phyloP scores from a whole-genome alignment of 345 rosid genomes.

The Eucalyptus tenuipes region DNA sequence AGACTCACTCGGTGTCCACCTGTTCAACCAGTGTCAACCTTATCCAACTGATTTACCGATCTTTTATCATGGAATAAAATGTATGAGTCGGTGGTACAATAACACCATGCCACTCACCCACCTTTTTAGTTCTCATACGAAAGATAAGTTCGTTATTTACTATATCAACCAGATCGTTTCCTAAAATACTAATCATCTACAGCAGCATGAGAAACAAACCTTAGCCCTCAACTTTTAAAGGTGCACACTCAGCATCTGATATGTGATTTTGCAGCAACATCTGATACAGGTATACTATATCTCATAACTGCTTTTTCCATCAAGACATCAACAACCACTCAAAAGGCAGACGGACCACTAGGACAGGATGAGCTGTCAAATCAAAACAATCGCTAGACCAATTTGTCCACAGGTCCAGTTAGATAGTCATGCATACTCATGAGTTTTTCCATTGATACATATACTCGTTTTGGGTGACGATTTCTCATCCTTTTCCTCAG shows the following conservation, averaged over 20 bases:
- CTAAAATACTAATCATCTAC: background rate
- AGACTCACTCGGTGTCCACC: background rate
- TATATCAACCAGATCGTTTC: background rate
- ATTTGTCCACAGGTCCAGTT: background rate
- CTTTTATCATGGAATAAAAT: background rate
- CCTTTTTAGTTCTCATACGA: background rate
- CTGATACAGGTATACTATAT: background rate
- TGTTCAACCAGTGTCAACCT: background rate
- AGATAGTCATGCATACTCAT: background rate
- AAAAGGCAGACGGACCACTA: background rate
- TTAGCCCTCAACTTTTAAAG: background rate
- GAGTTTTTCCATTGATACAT: background rate
- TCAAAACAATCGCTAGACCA: background rate
- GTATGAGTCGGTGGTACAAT: background rate
- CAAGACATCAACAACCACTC: background rate
- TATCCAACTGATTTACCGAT: background rate
- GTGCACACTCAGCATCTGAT: background rate
- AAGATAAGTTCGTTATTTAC: background rate
- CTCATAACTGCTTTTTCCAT: background rate
- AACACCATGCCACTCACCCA: background rate
- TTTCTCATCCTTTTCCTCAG: constrained; percentile 16
- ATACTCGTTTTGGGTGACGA: constrained; percentile 14
- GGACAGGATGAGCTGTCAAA: background rate
- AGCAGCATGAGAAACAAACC: background rate
- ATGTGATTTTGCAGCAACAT: background rate